phyloP scores from a whole-genome alignment of 2,329 filamentous ascomycete species.

The Aspergillus novoparasiticus region DNA sequence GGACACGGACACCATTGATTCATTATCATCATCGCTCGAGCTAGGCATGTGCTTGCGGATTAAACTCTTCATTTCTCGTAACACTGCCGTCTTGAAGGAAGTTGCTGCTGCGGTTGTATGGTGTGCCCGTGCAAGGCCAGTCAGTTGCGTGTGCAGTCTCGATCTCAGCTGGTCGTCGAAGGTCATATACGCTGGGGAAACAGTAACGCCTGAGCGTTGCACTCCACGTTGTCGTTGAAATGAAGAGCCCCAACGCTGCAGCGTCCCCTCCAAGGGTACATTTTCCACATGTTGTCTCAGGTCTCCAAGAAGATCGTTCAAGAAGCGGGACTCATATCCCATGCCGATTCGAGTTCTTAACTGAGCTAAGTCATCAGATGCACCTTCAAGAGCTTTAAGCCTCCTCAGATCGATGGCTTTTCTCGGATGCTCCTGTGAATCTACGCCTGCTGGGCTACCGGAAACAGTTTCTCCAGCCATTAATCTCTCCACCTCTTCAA shows the following conservation, averaged over 20 bases:
- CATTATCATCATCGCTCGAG: conserved; percentile 90
- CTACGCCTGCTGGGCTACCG: conserved; percentile 28
- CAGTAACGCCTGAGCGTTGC: conserved; percentile 67
- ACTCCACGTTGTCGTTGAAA: conserved; percentile 71
- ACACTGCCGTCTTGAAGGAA: conserved; percentile 78
- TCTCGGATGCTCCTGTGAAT: conserved; percentile 33
- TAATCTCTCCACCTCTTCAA: conserved; percentile 77
- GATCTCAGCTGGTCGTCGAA: conserved; percentile 71
- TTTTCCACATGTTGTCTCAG: conserved; percentile 76
- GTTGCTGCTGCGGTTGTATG: conserved; percentile 80
- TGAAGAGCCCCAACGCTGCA: conserved; percentile 81
- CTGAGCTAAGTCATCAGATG: conserved; percentile 74
- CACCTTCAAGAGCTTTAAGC: conserved; percentile 76
- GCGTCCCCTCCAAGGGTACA: conserved; percentile 70
- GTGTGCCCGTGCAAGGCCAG: conserved; percentile 78
- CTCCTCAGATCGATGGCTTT: conserved; percentile 70
- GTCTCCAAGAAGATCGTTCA: conserved; percentile 76
- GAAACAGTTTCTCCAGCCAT: conserved; percentile 69
- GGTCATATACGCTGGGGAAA: conserved; percentile 76
- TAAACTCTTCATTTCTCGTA: conserved; percentile 82
- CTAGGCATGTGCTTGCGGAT: conserved; percentile 86
- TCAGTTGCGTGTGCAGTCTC: conserved; percentile 70
- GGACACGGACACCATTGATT: conserved; percentile 83
- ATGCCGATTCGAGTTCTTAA: conserved; percentile 81
- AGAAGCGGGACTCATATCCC: conserved; percentile 79